phyloP scores from a whole-genome alignment of 2,329 filamentous ascomycete species.

The Xylariales sp. region DNA sequence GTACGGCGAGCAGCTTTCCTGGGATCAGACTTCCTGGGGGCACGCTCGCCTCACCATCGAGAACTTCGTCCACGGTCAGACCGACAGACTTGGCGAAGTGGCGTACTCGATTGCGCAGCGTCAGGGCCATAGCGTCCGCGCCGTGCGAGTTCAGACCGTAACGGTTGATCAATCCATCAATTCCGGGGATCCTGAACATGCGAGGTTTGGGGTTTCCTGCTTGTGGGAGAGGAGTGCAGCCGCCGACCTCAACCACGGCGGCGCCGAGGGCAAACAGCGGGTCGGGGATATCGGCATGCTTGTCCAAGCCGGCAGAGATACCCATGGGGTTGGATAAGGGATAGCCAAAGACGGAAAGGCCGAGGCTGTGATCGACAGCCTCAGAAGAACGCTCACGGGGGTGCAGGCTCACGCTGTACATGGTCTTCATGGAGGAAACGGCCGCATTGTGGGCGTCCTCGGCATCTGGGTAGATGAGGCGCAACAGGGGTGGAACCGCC shows the following conservation, averaged over 20 bases:
- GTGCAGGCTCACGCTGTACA: conserved; percentile 73
- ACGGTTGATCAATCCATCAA: conserved; percentile 88
- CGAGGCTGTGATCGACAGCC: conserved; percentile 29
- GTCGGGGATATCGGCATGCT: conserved; percentile 85
- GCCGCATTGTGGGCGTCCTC: conserved; percentile 90
- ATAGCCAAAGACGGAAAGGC: conserved; percentile 66
- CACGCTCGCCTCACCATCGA: conserved; percentile 73
- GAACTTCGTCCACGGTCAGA: conserved; percentile 66
- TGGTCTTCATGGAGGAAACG: conserved; percentile 63
- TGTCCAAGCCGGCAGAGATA: conserved; percentile 94
- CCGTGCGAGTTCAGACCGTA: conserved; percentile 94
- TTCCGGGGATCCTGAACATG: conserved; percentile 78
- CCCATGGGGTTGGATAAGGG: conserved; percentile 80
- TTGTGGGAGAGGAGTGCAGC: conserved; percentile 83
- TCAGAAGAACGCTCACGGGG: conserved; percentile 66
- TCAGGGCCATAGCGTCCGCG: conserved; percentile 78
- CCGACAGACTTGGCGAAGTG: conserved; percentile 70
- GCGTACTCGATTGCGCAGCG: conserved; percentile 72
- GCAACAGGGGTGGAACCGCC: conserved; percentile 61
- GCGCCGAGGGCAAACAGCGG: conserved; percentile 80
- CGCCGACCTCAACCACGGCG: conserved; percentile 86
- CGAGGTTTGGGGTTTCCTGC: conserved; percentile 82
- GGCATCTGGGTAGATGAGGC: conserved; percentile 65
- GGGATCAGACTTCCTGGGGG: conserved; percentile 75
- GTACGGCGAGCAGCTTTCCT: conserved; percentile 79